Evolutionary conservation across 2,329 filamentous ascomycete genomes (phyloP).

Genomic region (Grosmannia serpens): DNA sequence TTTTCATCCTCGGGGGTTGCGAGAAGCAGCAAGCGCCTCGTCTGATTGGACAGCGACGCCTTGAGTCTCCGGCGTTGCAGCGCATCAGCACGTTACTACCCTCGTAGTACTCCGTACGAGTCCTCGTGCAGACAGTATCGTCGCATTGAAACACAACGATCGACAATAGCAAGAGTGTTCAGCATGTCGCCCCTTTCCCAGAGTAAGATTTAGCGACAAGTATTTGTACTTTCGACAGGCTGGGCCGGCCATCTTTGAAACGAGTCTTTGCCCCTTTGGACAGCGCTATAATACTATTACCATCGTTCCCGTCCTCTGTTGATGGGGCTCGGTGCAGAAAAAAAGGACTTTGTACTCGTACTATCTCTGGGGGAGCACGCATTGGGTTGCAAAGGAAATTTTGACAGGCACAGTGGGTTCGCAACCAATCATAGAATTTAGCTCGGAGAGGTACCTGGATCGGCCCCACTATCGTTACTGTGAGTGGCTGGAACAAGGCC

Average conservation of each 20-base stretch:
- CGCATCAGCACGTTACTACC: no score
- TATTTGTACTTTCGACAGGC: no score
- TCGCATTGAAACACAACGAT: neutral
- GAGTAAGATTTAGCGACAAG: no score
- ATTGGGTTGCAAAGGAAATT: neutral
- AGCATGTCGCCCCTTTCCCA: no score
- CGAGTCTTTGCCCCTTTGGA: neutral
- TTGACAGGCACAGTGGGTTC: neutral
- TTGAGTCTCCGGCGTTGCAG: neutral
- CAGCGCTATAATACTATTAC: neutral
- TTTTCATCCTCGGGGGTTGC: no score
- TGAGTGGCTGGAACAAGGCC: neutral
- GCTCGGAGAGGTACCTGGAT: neutral
- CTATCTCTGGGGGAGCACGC: neutral
- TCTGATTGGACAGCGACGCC: neutral
- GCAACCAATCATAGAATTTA: neutral
- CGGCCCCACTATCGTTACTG: neutral
- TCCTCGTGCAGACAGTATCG: neutral
- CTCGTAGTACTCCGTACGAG: no score
- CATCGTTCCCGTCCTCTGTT: no score
- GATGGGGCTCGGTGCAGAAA: neutral
- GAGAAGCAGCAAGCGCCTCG: neutral
- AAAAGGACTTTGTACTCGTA: neutral
- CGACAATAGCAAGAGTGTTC: neutral
- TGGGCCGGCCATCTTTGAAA: neutral